A percentile compares a stretch with the other conserved stretches of the same genome.
Evolutionary conservation across 2,329 filamentous ascomycete genomes (phyloP).

Genomic region (Stromatinia cepivora): DNA sequence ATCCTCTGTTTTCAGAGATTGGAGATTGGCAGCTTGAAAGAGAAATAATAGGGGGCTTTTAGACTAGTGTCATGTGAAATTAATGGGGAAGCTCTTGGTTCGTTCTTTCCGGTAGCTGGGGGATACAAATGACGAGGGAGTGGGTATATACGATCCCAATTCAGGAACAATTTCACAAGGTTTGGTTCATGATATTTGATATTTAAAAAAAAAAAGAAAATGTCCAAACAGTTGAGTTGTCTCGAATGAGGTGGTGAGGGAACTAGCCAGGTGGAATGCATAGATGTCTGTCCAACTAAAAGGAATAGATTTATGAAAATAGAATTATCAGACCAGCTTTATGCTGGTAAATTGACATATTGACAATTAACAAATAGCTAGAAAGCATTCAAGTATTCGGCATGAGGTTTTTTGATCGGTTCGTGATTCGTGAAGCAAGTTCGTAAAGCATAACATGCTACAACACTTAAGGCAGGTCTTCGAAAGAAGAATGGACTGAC

Average conservation of each 20-base stretch:
- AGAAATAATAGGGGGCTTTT: constrained; percentile 17
- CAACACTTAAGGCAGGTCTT: neutral
- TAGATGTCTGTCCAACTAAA: neutral
- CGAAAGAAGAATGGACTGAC: neutral
- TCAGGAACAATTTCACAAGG: neutral
- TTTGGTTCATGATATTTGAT: neutral
- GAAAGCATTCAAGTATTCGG: neutral
- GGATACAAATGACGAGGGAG: constrained; percentile 12
- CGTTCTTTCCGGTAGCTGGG: neutral
- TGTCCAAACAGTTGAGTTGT: neutral
- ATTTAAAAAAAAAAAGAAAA: constrained; percentile 12
- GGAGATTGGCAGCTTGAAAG: constrained; percentile 5
- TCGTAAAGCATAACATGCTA: neutral
- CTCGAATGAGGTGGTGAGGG: constrained; percentile 1
- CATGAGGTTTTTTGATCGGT: neutral
- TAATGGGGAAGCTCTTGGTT: constrained; percentile 13
- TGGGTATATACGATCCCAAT: constrained; percentile 3
- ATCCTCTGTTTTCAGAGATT: constrained; percentile 17
- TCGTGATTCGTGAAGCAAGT: neutral
- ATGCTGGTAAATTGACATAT: constrained; percentile 1
- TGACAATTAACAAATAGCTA: neutral
- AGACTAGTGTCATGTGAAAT: constrained; percentile 18
- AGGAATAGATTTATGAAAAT: constrained; percentile 6
- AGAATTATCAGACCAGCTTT: constrained; percentile 3
- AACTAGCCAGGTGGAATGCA: neutral